phyloP scores from a whole-genome alignment of 306 rosid genomes.

The Lathyrus tuberosus region DNA sequence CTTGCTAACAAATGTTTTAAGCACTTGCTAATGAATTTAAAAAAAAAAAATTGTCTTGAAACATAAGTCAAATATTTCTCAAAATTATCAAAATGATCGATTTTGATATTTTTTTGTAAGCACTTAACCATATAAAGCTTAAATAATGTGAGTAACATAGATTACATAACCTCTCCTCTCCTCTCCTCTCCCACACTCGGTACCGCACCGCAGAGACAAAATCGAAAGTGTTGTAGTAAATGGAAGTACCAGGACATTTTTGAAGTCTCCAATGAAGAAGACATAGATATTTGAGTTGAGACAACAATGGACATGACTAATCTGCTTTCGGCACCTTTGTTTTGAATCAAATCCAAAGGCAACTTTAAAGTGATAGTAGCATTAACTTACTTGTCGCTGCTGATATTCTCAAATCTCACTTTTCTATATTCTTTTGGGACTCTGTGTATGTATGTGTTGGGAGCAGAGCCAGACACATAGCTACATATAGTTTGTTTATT shows the following conservation, averaged over 20 bases:
- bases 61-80: no score
- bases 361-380: conserved; percentile 31
- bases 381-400: conserved; percentile 44
- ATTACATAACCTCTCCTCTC: background rate
- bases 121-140: no score
- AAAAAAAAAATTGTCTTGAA: no score
- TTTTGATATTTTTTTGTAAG: no score
- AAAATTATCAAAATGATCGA: no score
- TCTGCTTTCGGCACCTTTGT: conserved; percentile 46
- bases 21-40: no score
- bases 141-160: no score
- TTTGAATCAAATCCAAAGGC: conserved; percentile 30
- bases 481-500: conserved; percentile 1
- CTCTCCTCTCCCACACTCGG: background rate
- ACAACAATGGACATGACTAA: conserved; percentile 13
- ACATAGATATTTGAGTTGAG: conserved; percentile 34
- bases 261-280: conserved; percentile 25
- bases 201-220: no score
- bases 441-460: conserved; percentile 39
- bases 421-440: conserved; percentile 40
- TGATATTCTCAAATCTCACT: conserved; percentile 39
- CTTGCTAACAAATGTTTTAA: no score
- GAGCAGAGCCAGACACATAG: conserved; percentile 12
- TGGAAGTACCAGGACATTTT: no score
- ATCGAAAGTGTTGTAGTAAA: no score